Evolutionary conservation across 148 eudicot species (phyloP).

Genomic region (Rhododendron molle): DNA sequence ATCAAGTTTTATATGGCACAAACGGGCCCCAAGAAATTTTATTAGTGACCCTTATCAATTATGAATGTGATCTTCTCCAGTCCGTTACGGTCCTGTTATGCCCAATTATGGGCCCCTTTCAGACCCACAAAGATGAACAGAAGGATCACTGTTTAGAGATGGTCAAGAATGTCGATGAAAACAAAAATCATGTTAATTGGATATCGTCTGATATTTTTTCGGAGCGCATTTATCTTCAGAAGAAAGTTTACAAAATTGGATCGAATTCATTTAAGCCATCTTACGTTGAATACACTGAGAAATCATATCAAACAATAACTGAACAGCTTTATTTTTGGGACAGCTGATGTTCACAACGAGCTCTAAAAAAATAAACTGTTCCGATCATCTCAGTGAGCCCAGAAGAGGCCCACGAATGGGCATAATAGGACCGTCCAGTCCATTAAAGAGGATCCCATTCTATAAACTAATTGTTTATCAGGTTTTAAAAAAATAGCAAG

Average conservation of each 20-base stretch:
- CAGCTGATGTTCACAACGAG: not conserved
- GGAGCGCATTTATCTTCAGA: not conserved
- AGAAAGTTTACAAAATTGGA: not conserved
- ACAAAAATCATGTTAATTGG: not conserved
- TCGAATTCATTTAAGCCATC: not conserved
- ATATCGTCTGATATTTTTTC: not conserved
- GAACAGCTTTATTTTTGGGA: not conserved
- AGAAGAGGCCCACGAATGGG: not conserved
- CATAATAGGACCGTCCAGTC: not conserved
- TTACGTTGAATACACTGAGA: not conserved
- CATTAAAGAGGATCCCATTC: not conserved
- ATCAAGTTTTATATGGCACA: not conserved
- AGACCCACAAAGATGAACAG: not conserved
- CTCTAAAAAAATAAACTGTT: not conserved
- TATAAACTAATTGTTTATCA: not conserved
- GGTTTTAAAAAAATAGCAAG: not conserved
- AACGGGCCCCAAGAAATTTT: not conserved
- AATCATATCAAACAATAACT: too few species aligned
- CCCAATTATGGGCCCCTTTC: not conserved
- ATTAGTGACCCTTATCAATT: not conserved
- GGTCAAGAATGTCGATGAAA: not conserved
- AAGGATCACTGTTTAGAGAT: not conserved
- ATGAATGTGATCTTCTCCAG: not conserved
- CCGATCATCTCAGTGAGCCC: not conserved
- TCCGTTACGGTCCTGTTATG: not conserved